Percentiles rank a stretch among this genome's conserved stretches.
Conservation (phyloP, 2,329 filamentous ascomycete genomes). For the Cladobotryum mycophilum region DNA sequence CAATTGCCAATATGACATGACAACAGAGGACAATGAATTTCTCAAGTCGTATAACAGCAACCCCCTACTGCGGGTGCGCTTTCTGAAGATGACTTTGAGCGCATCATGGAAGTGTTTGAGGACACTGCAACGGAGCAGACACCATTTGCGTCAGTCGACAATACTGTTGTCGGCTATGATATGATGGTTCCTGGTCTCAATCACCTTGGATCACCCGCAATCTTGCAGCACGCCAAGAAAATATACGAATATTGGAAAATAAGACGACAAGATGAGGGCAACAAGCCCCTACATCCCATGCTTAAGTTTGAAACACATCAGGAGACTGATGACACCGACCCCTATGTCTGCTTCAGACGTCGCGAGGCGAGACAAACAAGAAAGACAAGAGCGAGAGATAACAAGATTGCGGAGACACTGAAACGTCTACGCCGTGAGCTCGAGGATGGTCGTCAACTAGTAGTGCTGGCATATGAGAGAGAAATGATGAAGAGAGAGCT, state of each 20-base stretch:
- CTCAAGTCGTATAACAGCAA: conserved; percentile 79
- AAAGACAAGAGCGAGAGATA: conserved; percentile 90
- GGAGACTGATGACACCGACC: conserved; percentile 91
- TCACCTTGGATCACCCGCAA: conserved; percentile 41
- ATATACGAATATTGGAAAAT: conserved; percentile 88
- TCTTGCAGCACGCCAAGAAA: conserved; percentile 60
- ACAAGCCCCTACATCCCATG: conserved; percentile 65
- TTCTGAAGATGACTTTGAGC: conserved; percentile 87
- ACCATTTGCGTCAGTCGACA: conserved; percentile 85
- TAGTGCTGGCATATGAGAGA: conserved; percentile 70
- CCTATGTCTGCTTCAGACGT: conserved; percentile 95
- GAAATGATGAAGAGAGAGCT: conserved; percentile 75
- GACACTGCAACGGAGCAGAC: conserved; percentile 76
- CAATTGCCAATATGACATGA: conserved; percentile 90
- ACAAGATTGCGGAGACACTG: conserved; percentile 89
- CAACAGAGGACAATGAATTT: conserved; percentile 79
- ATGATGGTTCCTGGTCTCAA: conserved; percentile 65
- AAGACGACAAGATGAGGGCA: conserved; percentile 59
- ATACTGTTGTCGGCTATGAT: conserved; percentile 71
- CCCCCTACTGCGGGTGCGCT: conserved; percentile 57
- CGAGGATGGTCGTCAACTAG: conserved; percentile 77
- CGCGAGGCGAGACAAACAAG: conserved; percentile 90
- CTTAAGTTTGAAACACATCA: conserved; percentile 93
- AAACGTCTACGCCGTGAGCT: conserved; percentile 86
- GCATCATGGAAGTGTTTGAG: conserved; percentile 92